A percentile compares a stretch with the other conserved stretches of the same genome.
These are phyloP conservation scores for Penicillium bovifimosum DNA, from an alignment of 495 filamentous ascomycete species.

Conservation along the genomic window DNA sequence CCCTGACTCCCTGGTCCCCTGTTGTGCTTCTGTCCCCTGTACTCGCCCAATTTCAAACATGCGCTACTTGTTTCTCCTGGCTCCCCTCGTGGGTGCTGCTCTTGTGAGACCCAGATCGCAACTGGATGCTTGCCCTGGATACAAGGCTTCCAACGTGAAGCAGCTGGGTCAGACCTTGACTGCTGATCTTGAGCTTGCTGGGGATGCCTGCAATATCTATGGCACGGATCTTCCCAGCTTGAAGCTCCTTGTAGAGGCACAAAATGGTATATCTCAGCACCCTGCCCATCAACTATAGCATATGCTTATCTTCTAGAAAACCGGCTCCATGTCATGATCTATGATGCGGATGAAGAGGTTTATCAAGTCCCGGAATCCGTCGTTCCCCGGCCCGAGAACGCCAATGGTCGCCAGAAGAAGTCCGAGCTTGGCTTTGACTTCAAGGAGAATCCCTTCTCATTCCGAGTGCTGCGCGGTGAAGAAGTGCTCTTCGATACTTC, in stretches of 20 bases:
- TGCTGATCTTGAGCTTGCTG: slow-evolving; percentile 63
- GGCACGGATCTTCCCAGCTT: slow-evolving; percentile 62
- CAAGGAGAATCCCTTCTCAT: slow-evolving; percentile 65
- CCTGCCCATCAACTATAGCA: neutral
- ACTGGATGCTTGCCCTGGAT: slow-evolving; percentile 57
- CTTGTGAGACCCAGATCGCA: slow-evolving; percentile 19
- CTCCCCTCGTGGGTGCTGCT: slow-evolving; percentile 32
- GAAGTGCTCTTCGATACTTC: slow-evolving; percentile 80
- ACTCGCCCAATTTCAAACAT: slow-evolving; percentile 15
- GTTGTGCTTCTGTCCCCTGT: slow-evolving; percentile 8
- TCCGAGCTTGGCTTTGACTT: slow-evolving; percentile 58
- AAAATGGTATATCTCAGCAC: slow-evolving; percentile 52
- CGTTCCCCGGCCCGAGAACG: slow-evolving; percentile 53
- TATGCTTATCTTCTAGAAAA: slow-evolving; percentile 42
- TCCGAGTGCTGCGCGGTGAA: slow-evolving; percentile 56
- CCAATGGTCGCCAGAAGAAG: slow-evolving; percentile 18
- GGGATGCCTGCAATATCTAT: slow-evolving; percentile 63
- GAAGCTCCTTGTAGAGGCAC: slow-evolving; percentile 66
- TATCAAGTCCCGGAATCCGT: slow-evolving; percentile 76
- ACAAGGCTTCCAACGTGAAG: slow-evolving; percentile 60
- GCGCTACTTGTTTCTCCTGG: slow-evolving; percentile 25
- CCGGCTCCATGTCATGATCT: slow-evolving; percentile 78
- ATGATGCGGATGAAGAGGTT: slow-evolving; percentile 64
- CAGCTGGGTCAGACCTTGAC: slow-evolving; percentile 34
- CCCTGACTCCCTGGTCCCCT: neutral